Conservation (phyloP, 2,329 filamentous ascomycete genomes). For the Colletotrichum sp. region DNA sequence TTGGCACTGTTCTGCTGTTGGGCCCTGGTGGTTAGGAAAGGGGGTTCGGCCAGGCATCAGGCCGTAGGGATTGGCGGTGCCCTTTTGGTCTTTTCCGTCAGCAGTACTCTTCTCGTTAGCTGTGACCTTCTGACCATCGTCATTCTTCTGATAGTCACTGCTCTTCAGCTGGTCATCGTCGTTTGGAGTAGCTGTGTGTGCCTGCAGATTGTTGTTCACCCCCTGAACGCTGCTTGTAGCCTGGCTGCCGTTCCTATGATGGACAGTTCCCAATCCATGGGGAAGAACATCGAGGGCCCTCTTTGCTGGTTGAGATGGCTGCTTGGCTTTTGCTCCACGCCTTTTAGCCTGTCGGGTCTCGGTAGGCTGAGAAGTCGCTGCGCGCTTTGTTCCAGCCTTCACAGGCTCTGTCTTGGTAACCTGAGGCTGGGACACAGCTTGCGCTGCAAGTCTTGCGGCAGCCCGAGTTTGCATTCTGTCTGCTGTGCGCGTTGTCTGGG, state of each 20-base stretch:
- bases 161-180: background rate
- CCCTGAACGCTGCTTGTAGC: background rate
- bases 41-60: conserved; percentile 63
- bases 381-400: background rate
- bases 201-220: background rate
- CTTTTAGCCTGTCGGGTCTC: background rate
- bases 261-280: conserved; percentile 20
- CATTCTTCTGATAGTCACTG: background rate
- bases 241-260: background rate
- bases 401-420: background rate
- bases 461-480: background rate
- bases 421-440: background rate
- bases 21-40: conserved; percentile 69
- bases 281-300: background rate
- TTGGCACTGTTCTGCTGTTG: conserved; percentile 71
- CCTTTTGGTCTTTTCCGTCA: conserved; percentile 12
- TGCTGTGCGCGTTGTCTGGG: background rate
- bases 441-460: background rate
- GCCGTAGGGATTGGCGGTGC: conserved; percentile 46
- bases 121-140: background rate
- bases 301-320: background rate
- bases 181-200: background rate
- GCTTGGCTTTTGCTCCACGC: background rate
- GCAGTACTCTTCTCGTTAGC: background rate
- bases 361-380: background rate